These are phyloP conservation scores for Dissophora globulifera DNA, from an alignment of 192 early-diverging fungal genomes.

Conservation along the genomic window DNA sequence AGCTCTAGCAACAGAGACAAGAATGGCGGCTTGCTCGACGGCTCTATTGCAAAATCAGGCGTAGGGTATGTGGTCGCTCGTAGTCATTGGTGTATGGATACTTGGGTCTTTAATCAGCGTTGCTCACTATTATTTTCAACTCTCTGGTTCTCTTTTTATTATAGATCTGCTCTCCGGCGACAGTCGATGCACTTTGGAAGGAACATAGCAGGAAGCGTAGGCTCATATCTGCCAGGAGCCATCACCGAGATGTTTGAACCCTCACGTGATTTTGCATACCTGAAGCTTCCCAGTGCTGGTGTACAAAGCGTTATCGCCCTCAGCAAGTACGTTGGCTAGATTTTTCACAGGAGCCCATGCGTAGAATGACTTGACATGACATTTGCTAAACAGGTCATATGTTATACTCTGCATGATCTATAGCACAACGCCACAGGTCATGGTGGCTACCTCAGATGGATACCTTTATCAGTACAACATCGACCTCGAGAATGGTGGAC, in stretches of 20 bases:
- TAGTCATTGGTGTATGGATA: background rate
- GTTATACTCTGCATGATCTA: background rate
- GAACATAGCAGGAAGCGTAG: conserved; percentile 81
- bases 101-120: too few relatives aligned
- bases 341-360: too few relatives aligned
- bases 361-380: too few relatives aligned
- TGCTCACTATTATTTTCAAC: too few relatives aligned
- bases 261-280: conserved; percentile 91
- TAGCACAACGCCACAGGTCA: conserved; percentile 79
- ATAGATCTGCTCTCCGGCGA: conserved; percentile 64
- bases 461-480: conserved; percentile 92
- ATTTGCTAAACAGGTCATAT: too few relatives aligned
- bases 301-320: conserved; percentile 81
- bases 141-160: background rate
- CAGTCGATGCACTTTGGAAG: conserved; percentile 69
- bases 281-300: conserved; percentile 84
- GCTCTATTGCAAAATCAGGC: conserved; percentile 10
- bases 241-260: conserved; percentile 97
- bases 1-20: conserved; percentile 9
- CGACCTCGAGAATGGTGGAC: conserved; percentile 89
- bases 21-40: conserved; percentile 29
- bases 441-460: conserved; percentile 92
- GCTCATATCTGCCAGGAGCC: conserved; percentile 87
- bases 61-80: conserved; percentile 20
- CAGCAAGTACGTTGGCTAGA: conserved; percentile 71